Base-by-base conservation (phyloP, 2,329 filamentous ascomycete species). In the Curvularia lunata region DNA sequence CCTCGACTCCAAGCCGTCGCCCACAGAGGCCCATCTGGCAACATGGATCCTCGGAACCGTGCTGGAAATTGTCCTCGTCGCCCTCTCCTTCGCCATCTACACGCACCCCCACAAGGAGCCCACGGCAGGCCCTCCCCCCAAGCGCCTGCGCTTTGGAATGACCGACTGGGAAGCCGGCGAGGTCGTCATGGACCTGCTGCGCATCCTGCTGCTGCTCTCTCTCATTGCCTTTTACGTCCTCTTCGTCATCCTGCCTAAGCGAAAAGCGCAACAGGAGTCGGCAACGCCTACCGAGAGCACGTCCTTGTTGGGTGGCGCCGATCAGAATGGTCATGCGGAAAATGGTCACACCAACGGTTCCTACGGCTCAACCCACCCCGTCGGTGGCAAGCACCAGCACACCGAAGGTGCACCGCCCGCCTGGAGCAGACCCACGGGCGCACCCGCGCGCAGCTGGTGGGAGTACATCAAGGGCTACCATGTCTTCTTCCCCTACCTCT, bases 401-500 rank as follows among this genome's bases (percentile, higher is more conserved):
- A 75, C 81, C 21, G 77, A 82, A 61, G 88, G 91, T 56, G 85
- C 86, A 50, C 86, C 86, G 23, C 87, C 89, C 9, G 91, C 91
- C 5, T 98, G 96, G 82, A 96, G 96, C 75, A 89, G 94, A 66
- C 93, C 93, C 1, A 89, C 90, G 37, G 94, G 91, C 63, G 85
- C 92, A 8, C 93, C 92, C 2, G 90, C 91, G 66, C 92, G 91
- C 66, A 95, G 88, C 51, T 99, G 95, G 95, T 96, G 91, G 87
- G 93, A 98, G 73, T 99, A 99, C 75, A 81, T 97, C 59, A 88
- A 89, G 63, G 92, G 94, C 45, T 99, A 98, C 77, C 91, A 89
- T 12, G 83, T 97, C 50, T 97, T 99, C 78, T 96, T 98, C 75
- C 94, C 93, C 0, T 99, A 98, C 73, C 86, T 98, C 57, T 99